These are phyloP conservation scores for Hypoxylon lienhwacheense DNA, from an alignment of 495 filamentous ascomycete species.

Conservation along the genomic window DNA sequence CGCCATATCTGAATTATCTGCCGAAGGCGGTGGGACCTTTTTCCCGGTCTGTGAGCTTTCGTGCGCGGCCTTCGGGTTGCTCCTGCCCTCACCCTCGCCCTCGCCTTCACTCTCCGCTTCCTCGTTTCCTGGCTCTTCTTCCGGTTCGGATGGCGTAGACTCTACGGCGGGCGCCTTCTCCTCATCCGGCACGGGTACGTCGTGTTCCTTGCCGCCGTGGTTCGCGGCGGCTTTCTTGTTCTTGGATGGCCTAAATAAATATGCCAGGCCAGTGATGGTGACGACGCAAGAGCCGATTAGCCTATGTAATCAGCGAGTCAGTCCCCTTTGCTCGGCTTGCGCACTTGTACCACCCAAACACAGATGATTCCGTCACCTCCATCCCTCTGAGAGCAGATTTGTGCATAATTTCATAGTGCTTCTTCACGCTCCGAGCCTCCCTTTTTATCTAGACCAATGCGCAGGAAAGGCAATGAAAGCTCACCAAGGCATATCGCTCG, in stretches of 20 bases:
- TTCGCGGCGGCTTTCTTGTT: slow-evolving; percentile 2
- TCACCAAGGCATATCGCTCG: slow-evolving; percentile 39
- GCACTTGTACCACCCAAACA: not conserved
- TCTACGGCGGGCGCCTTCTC: slow-evolving; percentile 14
- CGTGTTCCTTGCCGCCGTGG: too few species aligned
- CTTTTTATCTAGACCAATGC: not conserved
- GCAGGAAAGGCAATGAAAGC: not conserved
- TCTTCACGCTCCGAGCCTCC: not conserved
- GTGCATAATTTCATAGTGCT: not conserved
- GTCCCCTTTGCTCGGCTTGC: not conserved
- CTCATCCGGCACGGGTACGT: not conserved
- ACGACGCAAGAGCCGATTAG: slow-evolving; percentile 26
- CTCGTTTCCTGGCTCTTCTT: too few species aligned
- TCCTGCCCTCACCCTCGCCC: too few species aligned
- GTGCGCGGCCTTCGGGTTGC: not conserved
- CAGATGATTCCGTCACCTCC: not conserved
- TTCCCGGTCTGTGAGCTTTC: slow-evolving; percentile 1
- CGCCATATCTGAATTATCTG: slow-evolving; percentile 23
- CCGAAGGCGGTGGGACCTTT: slow-evolving; percentile 32
- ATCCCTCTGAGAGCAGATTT: not conserved
- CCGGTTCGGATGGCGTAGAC: not conserved
- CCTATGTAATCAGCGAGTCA: slow-evolving; percentile 15
- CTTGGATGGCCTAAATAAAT: not conserved
- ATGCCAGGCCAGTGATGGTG: slow-evolving; percentile 21
- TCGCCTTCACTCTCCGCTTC: too few species aligned